A percentile compares a stretch with the other conserved stretches of the same genome.
Conservation (phyloP, 306 rosid genomes). For the Fragaria vesca region DNA sequence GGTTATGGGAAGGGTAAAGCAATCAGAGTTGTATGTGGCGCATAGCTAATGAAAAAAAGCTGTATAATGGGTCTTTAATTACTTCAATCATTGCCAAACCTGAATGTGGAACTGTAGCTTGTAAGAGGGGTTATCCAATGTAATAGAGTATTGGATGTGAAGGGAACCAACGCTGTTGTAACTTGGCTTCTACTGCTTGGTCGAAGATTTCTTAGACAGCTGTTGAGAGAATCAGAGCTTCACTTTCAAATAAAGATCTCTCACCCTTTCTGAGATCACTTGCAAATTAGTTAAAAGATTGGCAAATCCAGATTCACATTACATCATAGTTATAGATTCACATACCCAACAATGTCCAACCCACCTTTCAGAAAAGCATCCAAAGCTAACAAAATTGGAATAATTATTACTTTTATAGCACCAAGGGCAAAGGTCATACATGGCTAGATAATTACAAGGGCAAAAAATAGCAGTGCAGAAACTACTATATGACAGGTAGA, state of each 20-base stretch:
- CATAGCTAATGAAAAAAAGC: background rate
- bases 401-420: background rate
- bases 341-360: background rate
- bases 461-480: constrained; percentile 32
- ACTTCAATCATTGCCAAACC: background rate
- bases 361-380: background rate
- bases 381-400: constrained; percentile 5
- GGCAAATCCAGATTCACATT: constrained; percentile 5
- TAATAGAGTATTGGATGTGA: constrained; percentile 24
- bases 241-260: background rate
- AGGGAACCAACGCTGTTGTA: constrained; percentile 30
- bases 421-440: constrained; percentile 6
- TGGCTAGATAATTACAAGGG: constrained; percentile 15
- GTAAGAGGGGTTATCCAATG: constrained; percentile 18
- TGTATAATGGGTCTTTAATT: background rate
- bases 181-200: constrained; percentile 20
- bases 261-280: background rate
- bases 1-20: constrained; percentile 50
- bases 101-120: constrained; percentile 32
- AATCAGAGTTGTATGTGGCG: constrained; percentile 44
- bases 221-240: background rate
- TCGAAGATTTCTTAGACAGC: constrained; percentile 8
- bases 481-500: constrained; percentile 19
- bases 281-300: background rate
- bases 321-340: background rate